phyloP scores from a whole-genome alignment of 2,329 filamentous ascomycete genomes.

The Proliferodiscus dingleyae region DNA sequence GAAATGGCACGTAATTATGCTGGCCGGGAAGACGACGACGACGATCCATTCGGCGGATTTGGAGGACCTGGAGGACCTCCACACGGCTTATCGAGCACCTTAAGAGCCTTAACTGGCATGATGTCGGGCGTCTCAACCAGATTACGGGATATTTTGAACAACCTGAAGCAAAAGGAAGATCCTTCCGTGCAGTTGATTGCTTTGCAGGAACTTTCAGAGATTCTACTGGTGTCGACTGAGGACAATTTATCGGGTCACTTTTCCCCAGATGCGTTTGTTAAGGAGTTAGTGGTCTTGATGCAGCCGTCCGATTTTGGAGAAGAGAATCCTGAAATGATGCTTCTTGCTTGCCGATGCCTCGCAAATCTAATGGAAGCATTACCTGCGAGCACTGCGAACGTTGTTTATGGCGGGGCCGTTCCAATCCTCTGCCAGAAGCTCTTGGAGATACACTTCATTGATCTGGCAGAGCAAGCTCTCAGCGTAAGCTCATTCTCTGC shows the following conservation, averaged over 20 bases:
- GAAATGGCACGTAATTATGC: conserved; percentile 49
- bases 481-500: conserved; percentile 49
- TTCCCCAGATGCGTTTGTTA: conserved; percentile 88
- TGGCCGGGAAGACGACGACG: conserved; percentile 51
- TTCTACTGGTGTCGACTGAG: conserved; percentile 90
- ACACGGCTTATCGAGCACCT: conserved; percentile 68
- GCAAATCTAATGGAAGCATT: conserved; percentile 98
- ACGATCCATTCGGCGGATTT: conserved; percentile 61
- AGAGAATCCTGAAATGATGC: conserved; percentile 95
- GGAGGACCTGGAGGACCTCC: conserved; percentile 59
- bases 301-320: conserved; percentile 79
- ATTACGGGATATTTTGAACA: conserved; percentile 70
- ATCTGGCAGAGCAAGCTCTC: conserved; percentile 91
- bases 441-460: conserved; percentile 93
- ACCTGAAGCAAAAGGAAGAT: conserved; percentile 78
- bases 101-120: conserved; percentile 85
- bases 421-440: conserved; percentile 92
- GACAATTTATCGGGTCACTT: conserved; percentile 95
- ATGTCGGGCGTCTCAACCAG: conserved; percentile 80
- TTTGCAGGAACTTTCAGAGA: conserved; percentile 86
- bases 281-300: conserved; percentile 90
- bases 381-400: conserved; percentile 85
- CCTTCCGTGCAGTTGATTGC: conserved; percentile 85
- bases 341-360: conserved; percentile 89
- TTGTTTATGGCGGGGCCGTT: conserved; percentile 95